Percentiles rank a stretch among this genome's conserved stretches.
phyloP scores from a whole-genome alignment of 208 protist genomes.

The Vickermania ingenoplastis region DNA sequence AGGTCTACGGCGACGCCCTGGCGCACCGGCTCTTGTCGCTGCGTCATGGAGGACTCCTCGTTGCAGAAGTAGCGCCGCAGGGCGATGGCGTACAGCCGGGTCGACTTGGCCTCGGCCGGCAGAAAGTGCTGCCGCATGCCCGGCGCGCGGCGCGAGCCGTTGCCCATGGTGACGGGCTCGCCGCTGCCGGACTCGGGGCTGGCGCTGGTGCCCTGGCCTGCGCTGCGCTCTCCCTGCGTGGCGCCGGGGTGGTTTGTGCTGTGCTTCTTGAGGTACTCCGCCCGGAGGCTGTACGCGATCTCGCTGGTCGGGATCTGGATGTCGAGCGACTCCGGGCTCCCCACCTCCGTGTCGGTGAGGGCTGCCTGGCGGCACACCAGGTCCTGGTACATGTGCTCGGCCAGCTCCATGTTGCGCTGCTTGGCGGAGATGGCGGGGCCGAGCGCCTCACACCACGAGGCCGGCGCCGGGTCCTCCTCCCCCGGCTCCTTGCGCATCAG shows the following conservation, averaged over 20 bases:
- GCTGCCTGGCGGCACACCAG: slow-evolving; percentile 14
- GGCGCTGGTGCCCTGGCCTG: background rate
- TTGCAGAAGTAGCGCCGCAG: slow-evolving; percentile 14
- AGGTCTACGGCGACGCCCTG: slow-evolving; percentile 34
- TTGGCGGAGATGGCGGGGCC: slow-evolving; percentile 25
- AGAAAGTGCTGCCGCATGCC: background rate
- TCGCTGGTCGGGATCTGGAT: slow-evolving; percentile 26
- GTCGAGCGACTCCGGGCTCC: slow-evolving; percentile 8
- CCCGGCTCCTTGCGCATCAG: background rate
- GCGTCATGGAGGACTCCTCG: slow-evolving; percentile 20
- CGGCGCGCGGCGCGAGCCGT: background rate
- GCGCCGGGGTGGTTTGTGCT: background rate
- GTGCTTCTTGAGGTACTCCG: background rate
- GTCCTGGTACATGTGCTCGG: slow-evolving; percentile 24
- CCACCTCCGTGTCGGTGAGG: slow-evolving; percentile 5
- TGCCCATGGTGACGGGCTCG: background rate
- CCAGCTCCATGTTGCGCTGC: slow-evolving; percentile 25
- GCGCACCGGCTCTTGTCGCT: slow-evolving; percentile 22
- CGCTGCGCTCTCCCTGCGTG: background rate
- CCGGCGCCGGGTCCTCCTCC: background rate
- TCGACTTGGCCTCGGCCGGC: slow-evolving; percentile 34
- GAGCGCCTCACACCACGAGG: slow-evolving; percentile 15
- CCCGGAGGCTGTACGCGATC: slow-evolving; percentile 35
- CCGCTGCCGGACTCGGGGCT: background rate
- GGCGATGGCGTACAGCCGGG: slow-evolving; percentile 37